Evolutionary conservation across 2,329 filamentous ascomycete genomes (phyloP), one percentile per base, ranked within the genome.

Genomic region (Paraconiothyrium sp.): DNA sequence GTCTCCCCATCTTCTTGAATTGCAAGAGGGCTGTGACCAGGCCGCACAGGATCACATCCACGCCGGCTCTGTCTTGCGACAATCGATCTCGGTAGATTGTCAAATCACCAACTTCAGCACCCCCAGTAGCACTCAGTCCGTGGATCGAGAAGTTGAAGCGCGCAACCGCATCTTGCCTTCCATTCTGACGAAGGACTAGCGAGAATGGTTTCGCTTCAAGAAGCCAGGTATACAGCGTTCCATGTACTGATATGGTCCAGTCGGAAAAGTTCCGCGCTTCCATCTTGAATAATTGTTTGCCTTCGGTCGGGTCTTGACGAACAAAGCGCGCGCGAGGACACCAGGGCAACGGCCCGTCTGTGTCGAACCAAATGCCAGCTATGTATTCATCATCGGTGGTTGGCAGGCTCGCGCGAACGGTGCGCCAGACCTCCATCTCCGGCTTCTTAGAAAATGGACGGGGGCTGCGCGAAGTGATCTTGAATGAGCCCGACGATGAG

Each of bases 391-490:
- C 68, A 6, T 56, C 57, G 32, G 59, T 58, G n/a, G 27, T 6
- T 30, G 64, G 30, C 9, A 20, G 68, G 41, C 50, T 54, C 14
- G 50, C 50, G 35, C 54, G 61, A 4, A 54, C 51, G 5, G 68
- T 69, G 34, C 72, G 68, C 10, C 72, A 59, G 34, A 77, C 57
- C 44, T 76, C 69, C 63, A 75, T 71, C 47, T 76, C 72, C 2
- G 75, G 67, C 58, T 71, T 77, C 67, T 76, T 76, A 1, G 72
- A 75, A 58, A 77, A 75, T 41, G 73, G 46, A 9, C 70, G 69
- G 41, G 69, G 66, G 37, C 62, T 61, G 37, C 72, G 67, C 24
- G 66, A 67, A 14, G 67, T 65, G 20, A 76, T 63, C n/a, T 72
- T 69, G 63, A 75, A 76, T 13, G 71, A 70, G 7, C 66, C 54